Evolutionary conservation across 192 early-diverging fungal species (phyloP), one percentile per base, ranked within the genome.

Genomic region (Gryganskiella cystojenkinii): DNA sequence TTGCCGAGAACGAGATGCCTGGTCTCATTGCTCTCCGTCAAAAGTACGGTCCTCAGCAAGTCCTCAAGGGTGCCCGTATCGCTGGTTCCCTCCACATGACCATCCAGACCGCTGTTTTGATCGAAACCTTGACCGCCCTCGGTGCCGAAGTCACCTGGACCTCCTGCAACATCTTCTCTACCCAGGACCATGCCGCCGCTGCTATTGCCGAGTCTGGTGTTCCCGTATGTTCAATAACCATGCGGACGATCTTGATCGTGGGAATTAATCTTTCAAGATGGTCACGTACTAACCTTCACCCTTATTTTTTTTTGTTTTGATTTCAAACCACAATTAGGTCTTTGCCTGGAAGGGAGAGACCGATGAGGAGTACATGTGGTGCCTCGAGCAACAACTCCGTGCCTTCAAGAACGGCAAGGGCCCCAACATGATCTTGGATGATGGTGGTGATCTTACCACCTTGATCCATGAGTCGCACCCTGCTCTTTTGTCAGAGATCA

Each of bases 291-390:
- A 56, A 34, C 6, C n/a, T 22, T 19, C 2, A n/a, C 13, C 1
- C 33, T 33, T n/a, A n/a, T n/a, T 40, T 40, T 40, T 40, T 40
- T 40, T 3, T n/a, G 33, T 33, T 17, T 2, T 56, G 8, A 3
- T 10, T n/a, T n/a, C n/a, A n/a, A n/a, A n/a, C 10, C 13, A 34
- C 31, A 11, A 25, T n/a, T 63, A 71, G 69, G 70, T 76, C 78
- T 99, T 90, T 69, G 96, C 96, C 83, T 98, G 97, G 97, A 99
- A 99, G 92, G 96, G 97, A 70, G 96, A 99, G 89, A 97, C 96
- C 75, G 97, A 98, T 85, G 96, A 99, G 86, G 97, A 99, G 91
- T 98, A 97, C 91, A 71, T 91, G 73, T 99, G 97, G 97, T 98
- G 97, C 89, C 94, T 99, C 71, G 93, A 99, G 82, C 95, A 99